Conservation (phyloP, 2,329 filamentous ascomycete genomes). For the Monilinia fructicola region DNA sequence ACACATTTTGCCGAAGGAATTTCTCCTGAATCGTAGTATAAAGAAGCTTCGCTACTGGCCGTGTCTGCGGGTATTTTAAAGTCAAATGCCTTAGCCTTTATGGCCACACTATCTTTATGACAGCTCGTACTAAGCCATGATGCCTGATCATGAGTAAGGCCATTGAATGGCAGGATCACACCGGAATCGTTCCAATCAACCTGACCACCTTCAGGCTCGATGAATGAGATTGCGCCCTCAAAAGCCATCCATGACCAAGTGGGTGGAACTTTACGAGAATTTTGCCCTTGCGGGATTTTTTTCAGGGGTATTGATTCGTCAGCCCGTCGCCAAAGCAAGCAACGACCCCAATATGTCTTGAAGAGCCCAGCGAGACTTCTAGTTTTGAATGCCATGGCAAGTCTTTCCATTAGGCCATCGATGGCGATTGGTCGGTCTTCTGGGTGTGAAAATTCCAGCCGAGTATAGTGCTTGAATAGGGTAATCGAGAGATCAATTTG, state of each 20-base stretch:
- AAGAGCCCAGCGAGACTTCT: constrained; percentile 18
- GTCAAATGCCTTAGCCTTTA: background rate
- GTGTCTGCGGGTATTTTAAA: background rate
- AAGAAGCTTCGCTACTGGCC: background rate
- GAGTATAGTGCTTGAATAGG: constrained; percentile 8
- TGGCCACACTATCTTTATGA: constrained; percentile 1
- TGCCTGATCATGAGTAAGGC: background rate
- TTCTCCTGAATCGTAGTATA: background rate
- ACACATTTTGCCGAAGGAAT: background rate
- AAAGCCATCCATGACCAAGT: constrained; percentile 24
- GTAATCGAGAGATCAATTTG: constrained; percentile 4
- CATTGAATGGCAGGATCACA: background rate
- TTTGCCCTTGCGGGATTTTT: background rate
- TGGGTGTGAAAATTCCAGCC: background rate
- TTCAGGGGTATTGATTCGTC: background rate
- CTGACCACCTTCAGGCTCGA: background rate
- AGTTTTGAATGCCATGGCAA: constrained; percentile 1
- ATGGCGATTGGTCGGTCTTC: constrained; percentile 17
- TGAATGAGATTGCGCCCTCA: constrained; percentile 13
- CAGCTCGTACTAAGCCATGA: constrained; percentile 14
- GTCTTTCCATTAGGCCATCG: constrained; percentile 8
- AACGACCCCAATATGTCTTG: constrained; percentile 14
- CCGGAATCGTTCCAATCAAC: background rate
- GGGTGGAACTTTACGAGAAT: background rate
- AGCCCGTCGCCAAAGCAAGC: constrained; percentile 11